Evolutionary conservation across 2,329 filamentous ascomycete species (phyloP).

Genomic region (Arthrobotrys sphaeroides): DNA sequence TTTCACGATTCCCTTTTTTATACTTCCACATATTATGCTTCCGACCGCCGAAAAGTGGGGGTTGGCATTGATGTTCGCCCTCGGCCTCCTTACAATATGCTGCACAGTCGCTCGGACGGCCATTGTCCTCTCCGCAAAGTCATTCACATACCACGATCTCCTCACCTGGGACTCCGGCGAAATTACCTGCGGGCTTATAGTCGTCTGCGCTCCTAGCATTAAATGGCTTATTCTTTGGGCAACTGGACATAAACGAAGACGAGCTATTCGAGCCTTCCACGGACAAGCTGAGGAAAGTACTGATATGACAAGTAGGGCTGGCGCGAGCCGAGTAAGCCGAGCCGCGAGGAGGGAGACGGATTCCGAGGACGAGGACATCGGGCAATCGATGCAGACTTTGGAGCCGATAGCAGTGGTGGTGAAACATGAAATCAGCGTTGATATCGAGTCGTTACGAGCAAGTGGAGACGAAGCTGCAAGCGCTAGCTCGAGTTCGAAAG

Average conservation of each 20-base stretch:
- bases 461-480: slow-evolving; percentile 32
- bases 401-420: slow-evolving; percentile 38
- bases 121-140: slow-evolving; percentile 43
- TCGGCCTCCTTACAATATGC: slow-evolving; percentile 40
- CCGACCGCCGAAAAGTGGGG: slow-evolving; percentile 49
- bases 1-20: slow-evolving; percentile 50
- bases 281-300: slow-evolving; percentile 33
- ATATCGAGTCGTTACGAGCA: slow-evolving; percentile 40
- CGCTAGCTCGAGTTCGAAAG: slow-evolving; percentile 48
- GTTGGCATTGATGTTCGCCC: slow-evolving; percentile 46
- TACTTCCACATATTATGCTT: slow-evolving; percentile 52
- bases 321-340: slow-evolving; percentile 19
- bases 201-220: slow-evolving; percentile 49
- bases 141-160: slow-evolving; percentile 47
- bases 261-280: slow-evolving; percentile 49
- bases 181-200: slow-evolving; percentile 46
- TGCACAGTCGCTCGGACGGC: slow-evolving; percentile 47
- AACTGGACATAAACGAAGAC: slow-evolving; percentile 39
- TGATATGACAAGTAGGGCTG: slow-evolving; percentile 27
- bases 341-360: not conserved
- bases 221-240: slow-evolving; percentile 51
- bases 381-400: slow-evolving; percentile 27
- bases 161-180: slow-evolving; percentile 52
- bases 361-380: slow-evolving; percentile 39
- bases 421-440: slow-evolving; percentile 46